phyloP scores from a whole-genome alignment of 805 yeast genomes.

The Wickerhamomyces sydowiorum region DNA sequence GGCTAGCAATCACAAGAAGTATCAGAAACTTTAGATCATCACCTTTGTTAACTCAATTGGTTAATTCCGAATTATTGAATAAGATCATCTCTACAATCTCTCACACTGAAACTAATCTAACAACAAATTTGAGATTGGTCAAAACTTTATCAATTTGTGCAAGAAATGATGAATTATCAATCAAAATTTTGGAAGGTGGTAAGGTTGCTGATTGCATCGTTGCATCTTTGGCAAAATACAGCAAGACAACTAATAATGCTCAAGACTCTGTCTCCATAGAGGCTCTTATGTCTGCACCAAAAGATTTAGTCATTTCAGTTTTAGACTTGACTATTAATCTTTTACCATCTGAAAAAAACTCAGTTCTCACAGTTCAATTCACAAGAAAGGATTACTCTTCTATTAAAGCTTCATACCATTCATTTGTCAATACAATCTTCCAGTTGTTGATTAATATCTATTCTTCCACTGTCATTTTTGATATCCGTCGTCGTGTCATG shows the following conservation, averaged over 20 bases:
- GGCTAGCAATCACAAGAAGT: slow-evolving; percentile 58
- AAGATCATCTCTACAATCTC: slow-evolving; percentile 26
- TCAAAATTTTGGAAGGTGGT: slow-evolving; percentile 40
- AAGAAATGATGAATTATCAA: slow-evolving; percentile 34
- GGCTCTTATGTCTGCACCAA: slow-evolving; percentile 68
- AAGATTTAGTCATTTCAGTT: slow-evolving; percentile 51
- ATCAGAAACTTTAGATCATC: slow-evolving; percentile 41
- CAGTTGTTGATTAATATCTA: slow-evolving; percentile 56
- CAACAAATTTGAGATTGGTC: slow-evolving; percentile 26
- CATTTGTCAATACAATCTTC: slow-evolving; percentile 42
- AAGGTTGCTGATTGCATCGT: slow-evolving; percentile 42
- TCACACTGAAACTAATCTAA: slow-evolving; percentile 23
- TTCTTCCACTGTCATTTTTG: slow-evolving; percentile 66
- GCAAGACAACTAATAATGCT: slow-evolving; percentile 28
- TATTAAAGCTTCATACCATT: slow-evolving; percentile 19
- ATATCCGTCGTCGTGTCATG: slow-evolving; percentile 52
- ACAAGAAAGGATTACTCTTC: slow-evolving; percentile 18
- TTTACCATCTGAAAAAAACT: slow-evolving; percentile 41
- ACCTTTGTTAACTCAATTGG: slow-evolving; percentile 41
- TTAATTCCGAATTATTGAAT: slow-evolving; percentile 29
- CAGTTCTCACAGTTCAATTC: slow-evolving; percentile 21
- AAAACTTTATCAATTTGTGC: slow-evolving; percentile 40
- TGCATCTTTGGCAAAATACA: slow-evolving; percentile 45
- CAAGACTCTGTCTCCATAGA: slow-evolving; percentile 47
- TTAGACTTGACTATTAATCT: slow-evolving; percentile 51